Evolutionary conservation across 805 yeast species (phyloP).

Genomic region (Wickerhamomyces rabaulensis): DNA sequence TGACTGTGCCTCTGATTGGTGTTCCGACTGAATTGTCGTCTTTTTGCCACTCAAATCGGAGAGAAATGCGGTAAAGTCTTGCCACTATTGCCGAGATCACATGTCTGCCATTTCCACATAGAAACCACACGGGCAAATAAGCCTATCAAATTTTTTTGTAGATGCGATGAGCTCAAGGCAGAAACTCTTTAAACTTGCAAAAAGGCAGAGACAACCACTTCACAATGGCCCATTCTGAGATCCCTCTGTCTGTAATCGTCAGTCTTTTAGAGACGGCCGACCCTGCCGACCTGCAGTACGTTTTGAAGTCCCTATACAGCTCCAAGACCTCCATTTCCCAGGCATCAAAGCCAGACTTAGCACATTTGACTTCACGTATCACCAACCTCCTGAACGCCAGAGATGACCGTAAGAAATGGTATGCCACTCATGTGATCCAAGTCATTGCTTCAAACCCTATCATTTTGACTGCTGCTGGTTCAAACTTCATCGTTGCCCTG

Average conservation of each 20-base stretch:
- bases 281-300: slow-evolving; percentile 15
- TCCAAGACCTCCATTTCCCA: slow-evolving; percentile 27
- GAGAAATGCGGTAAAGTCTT: no score
- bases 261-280: slow-evolving; percentile 16
- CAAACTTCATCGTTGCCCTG: slow-evolving; percentile 30
- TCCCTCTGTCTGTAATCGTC: slow-evolving; percentile 20
- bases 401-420: slow-evolving; percentile 29
- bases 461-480: slow-evolving; percentile 31
- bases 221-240: slow-evolving; percentile 13
- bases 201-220: not conserved
- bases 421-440: slow-evolving; percentile 30
- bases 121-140: not conserved
- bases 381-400: slow-evolving; percentile 29
- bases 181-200: no score
- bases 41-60: no score
- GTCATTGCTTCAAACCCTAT: slow-evolving; percentile 20
- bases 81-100: no score
- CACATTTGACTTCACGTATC: slow-evolving; percentile 40
- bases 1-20: no score
- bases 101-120: not conserved
- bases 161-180: slow-evolving; percentile 10
- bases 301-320: slow-evolving; percentile 18
- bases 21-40: no score
- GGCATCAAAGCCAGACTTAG: slow-evolving; percentile 45
- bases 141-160: not conserved